phyloP scores from a whole-genome alignment of 1,284 basidiomycete genomes.

The Marasmius fiardii region DNA sequence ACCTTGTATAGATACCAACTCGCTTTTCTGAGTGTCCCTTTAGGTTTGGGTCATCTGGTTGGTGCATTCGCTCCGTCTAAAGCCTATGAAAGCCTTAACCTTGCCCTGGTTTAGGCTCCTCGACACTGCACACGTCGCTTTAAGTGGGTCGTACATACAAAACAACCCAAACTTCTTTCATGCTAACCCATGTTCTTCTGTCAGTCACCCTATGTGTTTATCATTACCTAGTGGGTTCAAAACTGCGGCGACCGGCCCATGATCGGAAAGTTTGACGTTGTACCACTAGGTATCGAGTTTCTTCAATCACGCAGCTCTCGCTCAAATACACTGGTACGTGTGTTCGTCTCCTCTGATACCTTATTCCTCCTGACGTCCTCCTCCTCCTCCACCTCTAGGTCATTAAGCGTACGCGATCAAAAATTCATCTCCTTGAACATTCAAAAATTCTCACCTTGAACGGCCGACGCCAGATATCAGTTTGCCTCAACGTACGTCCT shows the following conservation, averaged over 20 bases:
- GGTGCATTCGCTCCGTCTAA: background rate
- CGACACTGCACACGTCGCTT: constrained; percentile 9
- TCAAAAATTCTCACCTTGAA: no score
- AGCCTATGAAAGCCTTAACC: background rate
- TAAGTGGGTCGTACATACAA: constrained; percentile 2
- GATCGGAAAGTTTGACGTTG: background rate
- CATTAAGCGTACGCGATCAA: constrained; percentile 28
- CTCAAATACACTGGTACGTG: constrained; percentile 8
- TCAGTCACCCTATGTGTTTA: constrained; percentile 27
- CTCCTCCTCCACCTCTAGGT: constrained; percentile 22
- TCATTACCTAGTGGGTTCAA: background rate
- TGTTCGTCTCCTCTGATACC: background rate
- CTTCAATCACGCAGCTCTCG: background rate
- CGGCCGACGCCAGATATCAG: constrained; percentile 14
- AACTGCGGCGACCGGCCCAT: background rate
- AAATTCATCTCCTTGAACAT: no score
- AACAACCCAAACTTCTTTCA: background rate
- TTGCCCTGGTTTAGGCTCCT: constrained; percentile 6
- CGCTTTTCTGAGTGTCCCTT: background rate
- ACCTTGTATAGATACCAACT: background rate
- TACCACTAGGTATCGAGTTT: background rate
- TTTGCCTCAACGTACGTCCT: constrained; percentile 20
- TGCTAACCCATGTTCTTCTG: constrained; percentile 19
- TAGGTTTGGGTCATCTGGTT: constrained; percentile 17
- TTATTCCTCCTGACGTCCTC: background rate